Conservation (phyloP, 169 alveolate genomes). For the Plasmodium yoelii region DNA sequence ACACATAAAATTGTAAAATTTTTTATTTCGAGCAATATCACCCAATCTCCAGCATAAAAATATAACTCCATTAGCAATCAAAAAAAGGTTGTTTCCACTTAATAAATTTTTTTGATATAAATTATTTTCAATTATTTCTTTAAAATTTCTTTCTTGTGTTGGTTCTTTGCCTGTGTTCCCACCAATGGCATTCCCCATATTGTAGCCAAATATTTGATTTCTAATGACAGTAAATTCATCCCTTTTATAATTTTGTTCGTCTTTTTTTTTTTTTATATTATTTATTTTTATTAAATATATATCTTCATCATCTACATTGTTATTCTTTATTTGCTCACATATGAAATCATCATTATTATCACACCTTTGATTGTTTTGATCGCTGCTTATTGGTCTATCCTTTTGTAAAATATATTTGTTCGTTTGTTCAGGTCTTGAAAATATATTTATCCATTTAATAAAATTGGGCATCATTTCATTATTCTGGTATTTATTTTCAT, state of each 20-base stretch:
- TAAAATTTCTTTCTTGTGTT: constrained; percentile 27
- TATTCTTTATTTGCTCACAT: constrained; percentile 5
- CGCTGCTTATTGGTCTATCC: not conserved
- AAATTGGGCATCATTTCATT: not conserved
- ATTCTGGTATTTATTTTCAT: not conserved
- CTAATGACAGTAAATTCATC: constrained; percentile 6
- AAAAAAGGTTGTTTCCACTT: constrained; percentile 71
- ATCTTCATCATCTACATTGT: constrained; percentile 2
- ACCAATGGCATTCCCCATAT: not conserved
- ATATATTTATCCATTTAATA: constrained; percentile 18
- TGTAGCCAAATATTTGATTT: constrained; percentile 1
- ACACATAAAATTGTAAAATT: constrained; percentile 79
- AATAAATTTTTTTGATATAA: constrained; percentile 20
- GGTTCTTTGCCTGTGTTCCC: not conserved
- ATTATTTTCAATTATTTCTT: constrained; percentile 16
- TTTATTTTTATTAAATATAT: constrained; percentile 56
- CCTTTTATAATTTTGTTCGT: not conserved
- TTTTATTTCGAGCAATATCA: constrained; percentile 69
- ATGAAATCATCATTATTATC: not conserved
- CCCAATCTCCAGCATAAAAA: constrained; percentile 81
- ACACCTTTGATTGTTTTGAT: not conserved
- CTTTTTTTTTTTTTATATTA: constrained; percentile 24
- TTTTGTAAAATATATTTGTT: not conserved
- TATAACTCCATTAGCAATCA: constrained; percentile 78
- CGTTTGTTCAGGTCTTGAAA: not conserved